These are phyloP conservation scores for Geoglossum cookeanum DNA, from an alignment of 2,329 filamentous ascomycete genomes.

Conservation along the genomic window DNA sequence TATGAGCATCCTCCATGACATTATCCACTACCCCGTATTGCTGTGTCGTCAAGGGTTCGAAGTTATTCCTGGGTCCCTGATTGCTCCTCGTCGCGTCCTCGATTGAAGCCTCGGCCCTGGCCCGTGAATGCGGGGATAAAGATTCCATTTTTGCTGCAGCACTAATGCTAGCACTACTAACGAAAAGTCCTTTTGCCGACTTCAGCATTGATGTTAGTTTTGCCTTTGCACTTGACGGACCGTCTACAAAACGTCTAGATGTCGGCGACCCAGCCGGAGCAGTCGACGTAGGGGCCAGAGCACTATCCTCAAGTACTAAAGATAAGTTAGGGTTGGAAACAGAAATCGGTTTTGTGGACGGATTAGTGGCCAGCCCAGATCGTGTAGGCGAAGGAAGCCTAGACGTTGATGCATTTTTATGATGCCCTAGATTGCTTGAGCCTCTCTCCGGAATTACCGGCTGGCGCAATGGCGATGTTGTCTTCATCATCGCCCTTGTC, in stretches of 20 bases:
- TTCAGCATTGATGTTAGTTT: slow-evolving; percentile 83
- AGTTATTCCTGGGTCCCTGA: not conserved
- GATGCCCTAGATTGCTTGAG: not conserved
- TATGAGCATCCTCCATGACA: not conserved
- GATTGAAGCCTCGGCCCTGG: not conserved
- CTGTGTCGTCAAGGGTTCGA: not conserved
- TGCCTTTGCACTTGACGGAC: slow-evolving; percentile 76
- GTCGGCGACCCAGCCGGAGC: slow-evolving; percentile 37
- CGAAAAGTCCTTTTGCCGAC: slow-evolving; percentile 69
- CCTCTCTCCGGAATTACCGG: not conserved
- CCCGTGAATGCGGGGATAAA: slow-evolving; percentile 20
- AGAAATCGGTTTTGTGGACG: slow-evolving; percentile 21
- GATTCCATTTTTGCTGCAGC: slow-evolving; percentile 39
- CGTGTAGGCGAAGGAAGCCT: not conserved
- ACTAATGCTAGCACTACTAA: slow-evolving; percentile 45
- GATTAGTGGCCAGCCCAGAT: not conserved
- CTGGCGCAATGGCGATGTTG: not conserved
- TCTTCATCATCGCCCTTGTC: not conserved
- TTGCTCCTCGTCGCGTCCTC: not conserved
- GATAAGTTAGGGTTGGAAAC: slow-evolving; percentile 35
- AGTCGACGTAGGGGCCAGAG: slow-evolving; percentile 17
- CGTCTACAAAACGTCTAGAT: slow-evolving; percentile 38
- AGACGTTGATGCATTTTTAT: not conserved
- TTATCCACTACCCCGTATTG: not conserved
- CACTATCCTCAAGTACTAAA: slow-evolving; percentile 15